Conservation (phyloP, 306 rosid species). For the Ceratonia siliqua region DNA sequence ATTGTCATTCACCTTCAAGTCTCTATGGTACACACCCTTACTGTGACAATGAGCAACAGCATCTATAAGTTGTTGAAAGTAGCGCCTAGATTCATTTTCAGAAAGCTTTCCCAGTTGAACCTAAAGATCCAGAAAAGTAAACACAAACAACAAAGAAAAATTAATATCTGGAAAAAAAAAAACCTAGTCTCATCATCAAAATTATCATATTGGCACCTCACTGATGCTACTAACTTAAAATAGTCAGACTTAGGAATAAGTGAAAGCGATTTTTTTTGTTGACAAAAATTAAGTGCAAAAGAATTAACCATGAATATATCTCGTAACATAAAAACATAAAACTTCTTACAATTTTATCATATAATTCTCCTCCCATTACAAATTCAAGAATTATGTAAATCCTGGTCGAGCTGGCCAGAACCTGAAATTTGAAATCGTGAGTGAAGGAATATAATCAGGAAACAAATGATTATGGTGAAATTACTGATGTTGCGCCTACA, state of each 20-base stretch:
- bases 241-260: conserved; percentile 25
- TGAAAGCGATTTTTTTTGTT: too few relatives aligned
- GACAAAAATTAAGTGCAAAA: conserved; percentile 20
- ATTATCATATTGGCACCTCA: conserved; percentile 16
- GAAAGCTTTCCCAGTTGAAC: conserved; percentile 70
- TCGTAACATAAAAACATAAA: conserved; percentile 14
- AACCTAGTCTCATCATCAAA: conserved; percentile 12
- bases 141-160: conserved; percentile 10
- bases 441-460: conserved; percentile 7
- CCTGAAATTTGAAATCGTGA: conserved; percentile 49
- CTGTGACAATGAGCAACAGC: conserved; percentile 84
- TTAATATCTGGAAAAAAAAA: not conserved
- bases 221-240: conserved; percentile 26
- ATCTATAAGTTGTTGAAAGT: conserved; percentile 90
- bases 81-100: conserved; percentile 66
- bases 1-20: conserved; percentile 68
- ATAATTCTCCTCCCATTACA: conserved; percentile 80
- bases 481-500: not conserved
- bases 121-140: conserved; percentile 42
- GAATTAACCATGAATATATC: conserved; percentile 20
- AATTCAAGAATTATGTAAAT: conserved; percentile 83
- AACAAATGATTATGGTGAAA: conserved; percentile 13
- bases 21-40: conserved; percentile 94
- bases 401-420: conserved; percentile 74
- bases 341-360: conserved; percentile 73